Conservation (phyloP, 371 early-diverging fungal genomes). For the Dichotomocladium elegans region DNA sequence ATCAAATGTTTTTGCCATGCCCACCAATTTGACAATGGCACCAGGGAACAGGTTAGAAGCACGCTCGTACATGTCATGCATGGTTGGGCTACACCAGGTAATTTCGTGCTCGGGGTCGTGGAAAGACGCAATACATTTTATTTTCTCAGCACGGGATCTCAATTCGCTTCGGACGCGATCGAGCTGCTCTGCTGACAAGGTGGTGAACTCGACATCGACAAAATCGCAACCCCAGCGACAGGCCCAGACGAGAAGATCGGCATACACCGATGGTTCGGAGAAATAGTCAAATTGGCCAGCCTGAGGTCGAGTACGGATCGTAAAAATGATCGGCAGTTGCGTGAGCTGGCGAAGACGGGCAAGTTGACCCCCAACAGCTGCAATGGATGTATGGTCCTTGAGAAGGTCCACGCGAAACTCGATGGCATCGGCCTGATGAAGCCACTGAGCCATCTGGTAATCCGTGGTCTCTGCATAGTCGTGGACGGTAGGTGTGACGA, state of each 20-base stretch:
- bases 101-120: constrained; percentile 68
- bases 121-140: constrained; percentile 75
- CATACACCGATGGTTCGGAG: constrained; percentile 44
- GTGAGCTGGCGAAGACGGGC: constrained; percentile 13
- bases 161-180: constrained; percentile 41
- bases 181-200: constrained; percentile 17
- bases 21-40: constrained; percentile 86
- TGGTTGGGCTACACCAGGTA: constrained; percentile 48
- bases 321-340: constrained; percentile 76
- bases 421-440: constrained; percentile 75
- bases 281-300: constrained; percentile 67
- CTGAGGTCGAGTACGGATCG: constrained; percentile 81
- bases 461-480: constrained; percentile 19
- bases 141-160: constrained; percentile 42
- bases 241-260: constrained; percentile 58
- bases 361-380: constrained; percentile 15
- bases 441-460: constrained; percentile 41
- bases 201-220: constrained; percentile 82
- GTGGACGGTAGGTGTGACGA: constrained; percentile 51
- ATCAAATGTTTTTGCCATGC: constrained; percentile 59
- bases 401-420: constrained; percentile 92
- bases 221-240: constrained; percentile 86
- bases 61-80: constrained; percentile 42
- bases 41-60: constrained; percentile 18
- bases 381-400: constrained; percentile 13